Evolutionary conservation across 495 filamentous ascomycete species (phyloP).

Genomic region (Hyphodiscus hymeniophilus): DNA sequence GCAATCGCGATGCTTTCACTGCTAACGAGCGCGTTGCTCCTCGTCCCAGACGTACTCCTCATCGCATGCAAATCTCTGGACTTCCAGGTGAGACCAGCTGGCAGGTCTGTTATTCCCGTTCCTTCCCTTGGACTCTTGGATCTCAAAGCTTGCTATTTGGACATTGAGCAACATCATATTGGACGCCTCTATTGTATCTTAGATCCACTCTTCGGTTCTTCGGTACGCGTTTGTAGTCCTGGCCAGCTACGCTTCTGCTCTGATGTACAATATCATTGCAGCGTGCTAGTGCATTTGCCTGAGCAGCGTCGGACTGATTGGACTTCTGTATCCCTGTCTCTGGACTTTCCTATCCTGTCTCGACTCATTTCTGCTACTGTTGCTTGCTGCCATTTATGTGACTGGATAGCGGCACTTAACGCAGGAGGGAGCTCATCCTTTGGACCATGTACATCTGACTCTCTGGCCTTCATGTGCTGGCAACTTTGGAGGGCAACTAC

Average conservation of each 20-base stretch:
- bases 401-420: slow-evolving; percentile 14
- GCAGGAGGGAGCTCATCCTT: slow-evolving; percentile 14
- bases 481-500: slow-evolving; percentile 17
- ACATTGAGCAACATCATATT: slow-evolving; percentile 21
- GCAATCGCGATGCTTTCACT: slow-evolving; percentile 71
- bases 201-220: slow-evolving; percentile 12
- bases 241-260: slow-evolving; percentile 24
- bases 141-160: slow-evolving; percentile 23
- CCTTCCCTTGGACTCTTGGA: slow-evolving; percentile 39
- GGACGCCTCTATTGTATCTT: slow-evolving; percentile 23
- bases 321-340: slow-evolving; percentile 25
- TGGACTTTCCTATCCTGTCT: slow-evolving; percentile 23
- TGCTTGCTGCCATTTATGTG: slow-evolving; percentile 19
- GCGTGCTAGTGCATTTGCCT: slow-evolving; percentile 25
- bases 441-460: slow-evolving; percentile 16
- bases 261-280: slow-evolving; percentile 13
- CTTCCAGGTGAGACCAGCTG: slow-evolving; percentile 98
- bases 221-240: slow-evolving; percentile 26
- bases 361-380: slow-evolving; percentile 23
- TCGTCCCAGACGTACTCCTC: slow-evolving; percentile 87
- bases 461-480: slow-evolving; percentile 14
- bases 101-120: slow-evolving; percentile 91
- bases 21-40: slow-evolving; percentile 71
- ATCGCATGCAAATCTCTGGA: slow-evolving; percentile 94
- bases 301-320: slow-evolving; percentile 24